Evolutionary conservation across 139 green algal species (phyloP).

Genomic region (Chlamydomonas applanata): DNA sequence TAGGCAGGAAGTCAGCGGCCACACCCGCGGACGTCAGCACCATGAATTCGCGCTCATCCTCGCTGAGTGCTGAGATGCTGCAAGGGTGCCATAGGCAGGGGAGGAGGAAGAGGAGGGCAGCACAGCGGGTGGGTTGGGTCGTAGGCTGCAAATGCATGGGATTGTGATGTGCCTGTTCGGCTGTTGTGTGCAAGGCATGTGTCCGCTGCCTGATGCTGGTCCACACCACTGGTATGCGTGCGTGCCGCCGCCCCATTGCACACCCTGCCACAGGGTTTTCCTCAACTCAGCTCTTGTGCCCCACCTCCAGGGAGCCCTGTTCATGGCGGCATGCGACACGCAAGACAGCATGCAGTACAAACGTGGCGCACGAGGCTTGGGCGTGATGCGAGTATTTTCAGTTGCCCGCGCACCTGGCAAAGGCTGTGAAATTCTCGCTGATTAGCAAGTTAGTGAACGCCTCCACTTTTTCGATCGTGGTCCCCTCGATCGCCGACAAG

Average conservation of each 20-base stretch:
- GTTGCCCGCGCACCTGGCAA: too few species aligned
- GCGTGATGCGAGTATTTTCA: too few species aligned
- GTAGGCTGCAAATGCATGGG: too few species aligned
- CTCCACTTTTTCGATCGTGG: slow-evolving; percentile 32
- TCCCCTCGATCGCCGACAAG: slow-evolving; percentile 31
- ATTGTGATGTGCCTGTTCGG: too few species aligned
- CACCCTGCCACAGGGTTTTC: too few species aligned
- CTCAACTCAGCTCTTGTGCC: too few species aligned
- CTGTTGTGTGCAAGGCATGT: too few species aligned
- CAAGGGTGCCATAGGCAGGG: background rate
- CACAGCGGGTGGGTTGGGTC: background rate
- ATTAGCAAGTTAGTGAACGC: slow-evolving; percentile 31
- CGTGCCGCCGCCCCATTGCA: too few species aligned
- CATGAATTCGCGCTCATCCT: slow-evolving; percentile 32
- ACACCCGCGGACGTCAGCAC: slow-evolving; percentile 21
- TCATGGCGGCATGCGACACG: too few species aligned
- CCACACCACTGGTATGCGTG: too few species aligned
- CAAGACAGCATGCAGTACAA: background rate
- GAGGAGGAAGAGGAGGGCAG: background rate
- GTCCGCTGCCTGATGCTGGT: too few species aligned
- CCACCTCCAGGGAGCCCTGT: too few species aligned
- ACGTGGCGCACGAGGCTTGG: background rate
- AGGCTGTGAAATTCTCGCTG: slow-evolving; percentile 20
- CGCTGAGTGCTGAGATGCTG: slow-evolving; percentile 27
- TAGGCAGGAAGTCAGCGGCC: slow-evolving; percentile 27